Base-by-base conservation (phyloP, 176 grass and related monocot species). In the Rhynchospora pubera region DNA sequence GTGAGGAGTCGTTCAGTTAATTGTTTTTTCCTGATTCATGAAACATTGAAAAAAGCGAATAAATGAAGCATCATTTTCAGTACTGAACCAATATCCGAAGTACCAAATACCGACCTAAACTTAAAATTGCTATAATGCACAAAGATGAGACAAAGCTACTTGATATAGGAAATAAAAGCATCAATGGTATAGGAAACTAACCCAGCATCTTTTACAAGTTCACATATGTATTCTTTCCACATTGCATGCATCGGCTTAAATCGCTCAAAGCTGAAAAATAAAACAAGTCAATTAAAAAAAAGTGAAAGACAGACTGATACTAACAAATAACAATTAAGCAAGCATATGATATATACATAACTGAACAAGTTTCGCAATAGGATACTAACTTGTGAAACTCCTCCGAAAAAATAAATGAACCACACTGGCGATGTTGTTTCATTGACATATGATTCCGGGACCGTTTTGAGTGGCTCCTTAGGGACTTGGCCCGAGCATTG, bases 191-290 rank as follows among this genome's bases (percentile, higher is more conserved):
- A 24, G n/a, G 55, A 87, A 83, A 16, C 81, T 39, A 67, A 94
- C 91, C 82, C 75, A 3, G 66, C 79, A 23, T 79, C 86, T 87
- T 89, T 89, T 12, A 80, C 71, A 66, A 97, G 91, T 82, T 92
- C 82, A 62, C 21, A 50, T 67, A 93, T 93, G 66, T 98, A 91
- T 6, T 63, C 85, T 75, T 94, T 94, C 92, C 95, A 98, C 87
- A 90, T 89, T 77, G 90, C 92, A 91, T 94, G 87, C 92, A 98
- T 93, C 88, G 89, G 87, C 82, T 87, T 88, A 81, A 93, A 93
- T 46, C 90, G 87, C 55, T 94, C 87, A 88, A 90, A 98, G 56
- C 90, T 98, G 84, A 57, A 92, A 80, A 26, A 74, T 48, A 30
- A 82, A 71, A 56, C 80, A 59, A 10, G 22, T 60, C 50, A 85